Base-by-base conservation (phyloP, 371 early-diverging fungal genomes). In the Zopfochytrium polystomum region DNA sequence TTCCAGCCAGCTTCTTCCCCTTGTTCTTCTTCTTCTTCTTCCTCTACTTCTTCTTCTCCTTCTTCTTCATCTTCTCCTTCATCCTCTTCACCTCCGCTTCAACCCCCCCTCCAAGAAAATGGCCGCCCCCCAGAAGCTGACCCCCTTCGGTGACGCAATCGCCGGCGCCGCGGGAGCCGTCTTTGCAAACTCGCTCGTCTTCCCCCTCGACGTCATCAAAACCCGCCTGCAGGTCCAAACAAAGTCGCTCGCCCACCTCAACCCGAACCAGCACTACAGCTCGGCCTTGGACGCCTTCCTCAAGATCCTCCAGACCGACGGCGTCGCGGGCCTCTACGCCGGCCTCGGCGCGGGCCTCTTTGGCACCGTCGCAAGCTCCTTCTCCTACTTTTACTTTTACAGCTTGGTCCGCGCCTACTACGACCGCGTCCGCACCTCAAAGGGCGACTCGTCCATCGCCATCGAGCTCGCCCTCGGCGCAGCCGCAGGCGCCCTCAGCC, bases 381-480 rank as follows among this genome's bases (percentile, higher is more conserved):
- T 96, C 68, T 89, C 92, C 26, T 96, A 96, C 71, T 96, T 95
- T 72, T 95, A 93, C 80, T 92, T 90, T 65, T 94, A 95, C 78
- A 85, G 88, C 34, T 76, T 84, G 27, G 73, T 94, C 55, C 87
- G 93, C 62, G 66, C 62, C 27, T 42, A 65, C 20, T 72, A 72
- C 46, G 50, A 52, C 38, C 58, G 58, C 20, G 43, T 64, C 31
- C 7, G 48, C n/a, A 47, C 38, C 68, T 22, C 31, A 31, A 23
- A 58, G n/a, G n/a, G n/a, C n/a, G n/a, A n/a, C n/a, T n/a, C n/a
- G n/a, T n/a, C 87, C 2, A 90, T 90, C 3, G 77, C 81, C 3
- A 75, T 87, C 73, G 95, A 94, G 71, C 78, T 94, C 52, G n/a
- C 84, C 38, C 77, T 98, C 38, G 96, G 98, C 9, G 96, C 95